These are phyloP conservation scores for Diaporthe longicolla DNA, from an alignment of 2,329 filamentous ascomycete species.

Conservation along the genomic window DNA sequence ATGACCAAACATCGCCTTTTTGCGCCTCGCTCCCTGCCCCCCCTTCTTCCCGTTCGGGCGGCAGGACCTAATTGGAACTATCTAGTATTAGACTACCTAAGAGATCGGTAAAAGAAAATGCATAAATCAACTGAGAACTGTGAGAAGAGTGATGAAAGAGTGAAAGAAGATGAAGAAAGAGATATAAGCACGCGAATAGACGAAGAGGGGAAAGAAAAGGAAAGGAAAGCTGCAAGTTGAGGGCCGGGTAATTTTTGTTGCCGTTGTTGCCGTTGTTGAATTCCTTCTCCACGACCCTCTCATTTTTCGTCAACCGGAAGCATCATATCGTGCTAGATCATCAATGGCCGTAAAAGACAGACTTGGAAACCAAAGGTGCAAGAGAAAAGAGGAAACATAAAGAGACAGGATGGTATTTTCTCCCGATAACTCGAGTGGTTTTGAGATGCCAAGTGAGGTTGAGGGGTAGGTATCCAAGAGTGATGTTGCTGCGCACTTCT, in stretches of 20 bases:
- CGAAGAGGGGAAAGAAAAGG: constrained; percentile 30
- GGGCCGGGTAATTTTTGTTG: constrained; percentile 2
- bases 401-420: neutral
- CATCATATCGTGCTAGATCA: constrained; percentile 38
- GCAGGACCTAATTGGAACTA: constrained; percentile 28
- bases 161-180: constrained; percentile 34
- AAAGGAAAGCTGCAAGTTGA: constrained; percentile 33
- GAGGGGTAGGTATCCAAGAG: constrained; percentile 14
- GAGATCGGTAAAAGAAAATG: neutral
- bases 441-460: neutral
- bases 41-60: constrained; percentile 6
- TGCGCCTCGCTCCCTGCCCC: constrained; percentile 36
- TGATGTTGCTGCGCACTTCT: neutral
- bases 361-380: constrained; percentile 16
- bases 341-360: constrained; percentile 38
- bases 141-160: constrained; percentile 20
- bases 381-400: neutral
- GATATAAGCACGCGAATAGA: constrained; percentile 35
- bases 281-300: neutral
- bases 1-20: constrained; percentile 22
- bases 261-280: neutral
- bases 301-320: constrained; percentile 37
- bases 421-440: neutral
- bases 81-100: constrained; percentile 32
- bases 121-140: constrained; percentile 21